phyloP scores from a whole-genome alignment of 768 basidiomycete species.

The Suillus fuscotomentosus region DNA sequence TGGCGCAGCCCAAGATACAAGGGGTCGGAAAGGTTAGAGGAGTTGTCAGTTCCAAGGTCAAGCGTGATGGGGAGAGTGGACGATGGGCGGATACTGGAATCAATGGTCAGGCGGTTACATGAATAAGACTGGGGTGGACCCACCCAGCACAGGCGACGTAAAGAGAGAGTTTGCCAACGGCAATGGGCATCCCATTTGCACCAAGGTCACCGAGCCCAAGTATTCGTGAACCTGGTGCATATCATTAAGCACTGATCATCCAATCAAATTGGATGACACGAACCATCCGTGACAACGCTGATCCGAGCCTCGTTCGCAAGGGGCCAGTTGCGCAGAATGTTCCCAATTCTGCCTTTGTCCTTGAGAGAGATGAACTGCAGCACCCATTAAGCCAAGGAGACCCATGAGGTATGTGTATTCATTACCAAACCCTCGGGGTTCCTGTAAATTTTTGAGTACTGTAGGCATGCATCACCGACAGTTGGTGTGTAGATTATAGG shows the following conservation, averaged over 20 bases:
- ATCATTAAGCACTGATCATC: constrained; percentile 7
- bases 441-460: constrained; percentile 77
- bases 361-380: constrained; percentile 72
- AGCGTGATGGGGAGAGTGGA: constrained; percentile 82
- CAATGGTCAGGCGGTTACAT: constrained; percentile 3
- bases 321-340: constrained; percentile 72
- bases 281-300: constrained; percentile 89
- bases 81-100: constrained; percentile 63
- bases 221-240: constrained; percentile 71
- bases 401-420: constrained; percentile 11
- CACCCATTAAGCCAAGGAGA: constrained; percentile 14
- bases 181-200: constrained; percentile 84
- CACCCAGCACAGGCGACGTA: constrained; percentile 91
- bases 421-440: constrained; percentile 69
- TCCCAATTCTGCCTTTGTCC: constrained; percentile 78
- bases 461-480: constrained; percentile 87
- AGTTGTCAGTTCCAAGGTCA: constrained; percentile 89
- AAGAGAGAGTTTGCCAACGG: constrained; percentile 89
- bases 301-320: constrained; percentile 77
- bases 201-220: constrained; percentile 86
- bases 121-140: constrained; percentile 15
- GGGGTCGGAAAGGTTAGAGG: constrained; percentile 77
- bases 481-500: constrained; percentile 93
- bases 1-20: constrained; percentile 86
- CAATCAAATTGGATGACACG: constrained; percentile 14